Percentiles rank a stretch among this genome's conserved stretches.
These are phyloP conservation scores for Arabidopsis hybrid DNA, from an alignment of 441 rosid species.

Conservation along the genomic window DNA sequence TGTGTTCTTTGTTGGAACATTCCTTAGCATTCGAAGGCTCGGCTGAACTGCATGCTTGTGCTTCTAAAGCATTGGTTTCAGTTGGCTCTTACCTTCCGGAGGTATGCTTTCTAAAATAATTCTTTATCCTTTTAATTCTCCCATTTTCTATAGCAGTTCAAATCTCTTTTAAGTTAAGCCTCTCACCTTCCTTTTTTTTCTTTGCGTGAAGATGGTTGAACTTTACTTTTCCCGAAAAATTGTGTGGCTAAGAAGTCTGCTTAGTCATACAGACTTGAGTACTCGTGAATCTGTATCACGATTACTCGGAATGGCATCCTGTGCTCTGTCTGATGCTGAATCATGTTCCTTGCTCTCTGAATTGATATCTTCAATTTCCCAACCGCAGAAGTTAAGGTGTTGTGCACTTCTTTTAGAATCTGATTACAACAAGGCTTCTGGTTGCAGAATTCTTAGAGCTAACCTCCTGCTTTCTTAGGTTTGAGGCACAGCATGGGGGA, in stretches of 20 bases:
- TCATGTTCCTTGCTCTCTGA: conserved; percentile 71
- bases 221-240: conserved; percentile 67
- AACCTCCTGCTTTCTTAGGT: conserved; percentile 58
- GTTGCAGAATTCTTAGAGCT: conserved; percentile 27
- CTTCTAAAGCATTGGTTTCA: conserved; percentile 80
- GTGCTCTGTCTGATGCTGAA: conserved; percentile 66
- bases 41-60: conserved; percentile 83
- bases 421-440: conserved; percentile 21
- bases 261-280: conserved; percentile 80
- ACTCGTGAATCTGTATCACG: conserved; percentile 96
- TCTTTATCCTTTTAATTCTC: conserved; percentile 17
- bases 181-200: conserved; percentile 12
- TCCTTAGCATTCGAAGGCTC: conserved; percentile 89
- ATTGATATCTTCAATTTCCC: conserved; percentile 60
- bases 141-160: conserved; percentile 34
- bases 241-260: conserved; percentile 85
- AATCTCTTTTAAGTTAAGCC: conserved; percentile 28
- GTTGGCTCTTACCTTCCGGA: conserved; percentile 85
- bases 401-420: conserved; percentile 25
- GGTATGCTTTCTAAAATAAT: conserved; percentile 61
- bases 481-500: conserved; percentile 84
- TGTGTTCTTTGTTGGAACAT: conserved; percentile 90
- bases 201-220: conserved; percentile 67
- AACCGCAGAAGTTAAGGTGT: conserved; percentile 71
- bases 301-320: conserved; percentile 91